Evolutionary conservation across 2,329 filamentous ascomycete species (phyloP).

Genomic region (Alternaria panax): DNA sequence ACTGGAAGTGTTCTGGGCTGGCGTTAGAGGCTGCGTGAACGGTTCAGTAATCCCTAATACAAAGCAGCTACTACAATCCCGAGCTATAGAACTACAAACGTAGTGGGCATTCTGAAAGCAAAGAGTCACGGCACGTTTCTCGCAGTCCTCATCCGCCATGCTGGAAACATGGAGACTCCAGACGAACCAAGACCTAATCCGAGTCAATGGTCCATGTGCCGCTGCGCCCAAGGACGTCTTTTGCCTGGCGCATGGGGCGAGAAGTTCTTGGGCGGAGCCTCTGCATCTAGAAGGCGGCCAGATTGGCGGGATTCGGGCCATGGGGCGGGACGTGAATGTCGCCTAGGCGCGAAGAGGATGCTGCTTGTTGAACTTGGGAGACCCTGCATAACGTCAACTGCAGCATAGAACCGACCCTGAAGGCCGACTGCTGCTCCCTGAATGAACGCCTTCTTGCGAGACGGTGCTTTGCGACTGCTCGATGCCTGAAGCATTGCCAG

Average conservation of each 20-base stretch:
- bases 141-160: background rate
- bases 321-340: background rate
- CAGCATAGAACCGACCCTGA: slow-evolving; percentile 19
- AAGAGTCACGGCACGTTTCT: background rate
- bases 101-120: background rate
- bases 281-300: slow-evolving; percentile 4
- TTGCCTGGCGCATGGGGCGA: slow-evolving; percentile 9
- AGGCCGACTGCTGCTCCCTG: background rate
- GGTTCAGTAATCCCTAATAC: background rate
- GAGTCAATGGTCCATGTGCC: slow-evolving; percentile 9
- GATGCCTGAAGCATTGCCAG: background rate
- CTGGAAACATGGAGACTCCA: background rate
- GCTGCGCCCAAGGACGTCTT: slow-evolving; percentile 11
- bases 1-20: background rate
- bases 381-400: slow-evolving; percentile 38
- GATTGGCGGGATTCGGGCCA: slow-evolving; percentile 15
- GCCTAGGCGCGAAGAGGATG: slow-evolving; percentile 15
- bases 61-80: background rate
- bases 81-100: background rate
- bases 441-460: background rate
- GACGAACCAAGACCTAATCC: background rate
- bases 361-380: slow-evolving; percentile 14
- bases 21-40: background rate
- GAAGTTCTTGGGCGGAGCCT: slow-evolving; percentile 4
- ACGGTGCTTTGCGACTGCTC: background rate